Evolutionary conservation across 768 basidiomycete genomes (phyloP).

Genomic region (Xerocomellus amylosporus): DNA sequence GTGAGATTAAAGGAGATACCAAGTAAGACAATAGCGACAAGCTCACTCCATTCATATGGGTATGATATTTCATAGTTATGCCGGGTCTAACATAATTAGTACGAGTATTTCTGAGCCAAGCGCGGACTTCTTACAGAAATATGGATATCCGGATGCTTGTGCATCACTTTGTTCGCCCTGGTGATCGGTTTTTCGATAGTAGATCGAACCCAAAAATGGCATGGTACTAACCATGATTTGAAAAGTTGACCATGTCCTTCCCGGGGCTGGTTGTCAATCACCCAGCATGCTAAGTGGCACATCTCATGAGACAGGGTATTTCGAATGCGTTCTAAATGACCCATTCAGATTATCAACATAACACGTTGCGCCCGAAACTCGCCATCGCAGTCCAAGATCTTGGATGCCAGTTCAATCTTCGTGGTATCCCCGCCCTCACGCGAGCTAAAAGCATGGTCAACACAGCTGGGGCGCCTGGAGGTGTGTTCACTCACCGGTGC

Average conservation of each 20-base stretch:
- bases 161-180: slow-evolving; percentile 70
- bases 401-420: slow-evolving; percentile 77
- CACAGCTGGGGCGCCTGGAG: not conserved
- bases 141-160: slow-evolving; percentile 61
- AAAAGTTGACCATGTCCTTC: slow-evolving; percentile 74
- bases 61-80: slow-evolving; percentile 77
- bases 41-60: slow-evolving; percentile 70
- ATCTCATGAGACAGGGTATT: slow-evolving; percentile 88
- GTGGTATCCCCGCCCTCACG: slow-evolving; percentile 56
- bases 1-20: slow-evolving; percentile 1
- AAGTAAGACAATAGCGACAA: not conserved
- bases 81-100: slow-evolving; percentile 45
- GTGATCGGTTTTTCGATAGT: not conserved
- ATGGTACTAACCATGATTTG: slow-evolving; percentile 58
- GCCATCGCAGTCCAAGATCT: slow-evolving; percentile 80
- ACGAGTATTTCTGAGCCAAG: slow-evolving; percentile 1
- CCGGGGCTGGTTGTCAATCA: slow-evolving; percentile 65
- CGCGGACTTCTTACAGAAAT: slow-evolving; percentile 54
- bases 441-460: slow-evolving; percentile 37
- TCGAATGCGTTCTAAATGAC: slow-evolving; percentile 65
- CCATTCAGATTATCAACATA: not conserved
- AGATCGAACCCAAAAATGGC: not conserved
- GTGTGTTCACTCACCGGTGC: slow-evolving; percentile 44
- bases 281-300: slow-evolving; percentile 89
- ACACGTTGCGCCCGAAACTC: not conserved